phyloP scores from a whole-genome alignment of 2,329 filamentous ascomycete genomes.

The Epichloe sylvatica region DNA sequence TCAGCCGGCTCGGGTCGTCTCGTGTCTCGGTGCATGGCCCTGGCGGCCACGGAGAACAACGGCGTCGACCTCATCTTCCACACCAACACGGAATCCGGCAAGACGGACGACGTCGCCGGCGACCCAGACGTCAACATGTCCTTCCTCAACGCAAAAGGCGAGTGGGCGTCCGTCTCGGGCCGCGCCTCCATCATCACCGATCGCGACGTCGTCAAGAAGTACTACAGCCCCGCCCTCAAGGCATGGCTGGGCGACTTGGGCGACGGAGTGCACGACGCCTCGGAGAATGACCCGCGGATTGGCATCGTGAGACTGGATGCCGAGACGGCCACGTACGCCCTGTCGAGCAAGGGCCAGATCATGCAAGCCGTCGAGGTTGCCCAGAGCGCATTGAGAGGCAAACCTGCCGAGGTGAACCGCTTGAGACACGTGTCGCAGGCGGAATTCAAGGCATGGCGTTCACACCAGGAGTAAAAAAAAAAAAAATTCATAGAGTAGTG shows the following conservation, averaged over 20 bases:
- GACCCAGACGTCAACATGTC: slow-evolving; percentile 68
- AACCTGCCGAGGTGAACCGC: slow-evolving; percentile 58
- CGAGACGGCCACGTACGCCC: slow-evolving; percentile 57
- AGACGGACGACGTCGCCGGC: slow-evolving; percentile 63
- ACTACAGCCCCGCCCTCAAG: slow-evolving; percentile 62
- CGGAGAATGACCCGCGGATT: slow-evolving; percentile 68
- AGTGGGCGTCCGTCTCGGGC: slow-evolving; percentile 82
- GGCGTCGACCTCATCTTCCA: slow-evolving; percentile 79
- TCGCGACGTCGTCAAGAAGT: slow-evolving; percentile 52
- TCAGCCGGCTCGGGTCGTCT: slow-evolving; percentile 50
- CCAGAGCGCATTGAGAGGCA: slow-evolving; percentile 60
- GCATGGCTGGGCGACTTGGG: slow-evolving; percentile 78
- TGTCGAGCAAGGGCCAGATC: slow-evolving; percentile 48
- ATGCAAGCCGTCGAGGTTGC: slow-evolving; percentile 56
- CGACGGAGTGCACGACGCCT: slow-evolving; percentile 71
- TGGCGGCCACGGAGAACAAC: slow-evolving; percentile 66
- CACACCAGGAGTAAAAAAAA: background rate
- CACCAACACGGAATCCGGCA: slow-evolving; percentile 80
- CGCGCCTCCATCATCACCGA: slow-evolving; percentile 56
- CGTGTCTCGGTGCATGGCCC: slow-evolving; percentile 72
- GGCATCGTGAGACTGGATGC: slow-evolving; percentile 66
- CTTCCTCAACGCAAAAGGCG: slow-evolving; percentile 61
- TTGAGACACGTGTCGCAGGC: slow-evolving; percentile 56
- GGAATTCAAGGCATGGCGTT: slow-evolving; percentile 49
- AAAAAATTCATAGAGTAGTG: background rate